These are phyloP conservation scores for Baorangia bicolor DNA, from an alignment of 768 basidiomycete genomes.

Conservation along the genomic window DNA sequence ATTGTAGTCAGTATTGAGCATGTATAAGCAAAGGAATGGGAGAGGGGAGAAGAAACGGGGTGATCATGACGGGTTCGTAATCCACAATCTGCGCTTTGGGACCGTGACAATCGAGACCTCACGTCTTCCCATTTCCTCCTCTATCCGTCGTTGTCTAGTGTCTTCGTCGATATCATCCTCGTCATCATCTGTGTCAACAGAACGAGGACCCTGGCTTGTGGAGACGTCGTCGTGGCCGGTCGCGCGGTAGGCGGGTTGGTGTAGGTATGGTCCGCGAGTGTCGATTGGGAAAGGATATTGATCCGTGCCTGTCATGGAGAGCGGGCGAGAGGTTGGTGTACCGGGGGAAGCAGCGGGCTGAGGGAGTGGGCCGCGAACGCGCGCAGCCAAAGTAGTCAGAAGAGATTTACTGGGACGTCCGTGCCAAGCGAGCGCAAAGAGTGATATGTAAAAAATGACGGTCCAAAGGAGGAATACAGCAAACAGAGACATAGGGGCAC, in stretches of 20 bases:
- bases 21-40: constrained; percentile 9
- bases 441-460: constrained; percentile 51
- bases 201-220: constrained; percentile 42
- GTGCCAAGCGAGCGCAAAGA: constrained; percentile 56
- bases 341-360: constrained; percentile 34
- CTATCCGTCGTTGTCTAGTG: constrained; percentile 68
- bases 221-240: constrained; percentile 44
- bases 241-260: constrained; percentile 61
- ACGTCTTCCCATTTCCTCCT: constrained; percentile 78
- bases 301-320: constrained; percentile 41
- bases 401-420: constrained; percentile 58
- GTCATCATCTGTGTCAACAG: constrained; percentile 55
- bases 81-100: constrained; percentile 71
- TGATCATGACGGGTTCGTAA: constrained; percentile 61
- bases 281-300: constrained; percentile 47
- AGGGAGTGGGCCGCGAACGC: constrained; percentile 39
- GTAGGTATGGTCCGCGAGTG: constrained; percentile 58
- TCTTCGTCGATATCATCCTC: constrained; percentile 78
- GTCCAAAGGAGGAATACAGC: constrained; percentile 65
- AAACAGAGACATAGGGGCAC: constrained; percentile 55
- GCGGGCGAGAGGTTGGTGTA: constrained; percentile 38
- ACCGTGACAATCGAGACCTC: constrained; percentile 81
- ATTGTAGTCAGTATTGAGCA: constrained; percentile 24
- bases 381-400: constrained; percentile 47
- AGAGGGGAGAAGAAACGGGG: neutral